Evolutionary conservation across 257 asterid species (phyloP), one percentile per base, ranked within the genome.

Genomic region (Hygrophila difformis): DNA sequence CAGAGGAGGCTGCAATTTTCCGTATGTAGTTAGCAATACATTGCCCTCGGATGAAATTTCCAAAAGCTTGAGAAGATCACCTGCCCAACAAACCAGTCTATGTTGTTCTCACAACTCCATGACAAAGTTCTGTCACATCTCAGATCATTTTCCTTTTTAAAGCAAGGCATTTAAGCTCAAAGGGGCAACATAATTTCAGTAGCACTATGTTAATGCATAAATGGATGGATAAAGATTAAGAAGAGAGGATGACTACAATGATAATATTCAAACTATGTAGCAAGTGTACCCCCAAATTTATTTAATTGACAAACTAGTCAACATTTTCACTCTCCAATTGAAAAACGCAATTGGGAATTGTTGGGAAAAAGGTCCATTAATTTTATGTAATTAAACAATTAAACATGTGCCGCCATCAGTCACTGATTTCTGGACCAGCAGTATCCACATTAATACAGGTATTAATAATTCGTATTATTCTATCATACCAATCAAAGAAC

Each of bases 1-100:
- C 56, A 86, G 71, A 44, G 96, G 96, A 36, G 96, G 94, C 69
- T 63, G 84, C 63, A 86, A 54, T 68, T 76, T 82, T 3, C 96
- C 96, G 65, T 86, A 79, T 9, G 93, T 77, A 53, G 96, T 82
- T 49, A 55, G 72, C 75, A 86, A 56, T 53, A 59, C 54, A 44
- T 47, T 64, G 50, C 69, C 84, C 60, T 73, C 79, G 2, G 69
- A 65, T 54, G 96, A 68, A 61, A 69, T 47, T 64, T 81, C 87
- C 78, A 85, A 63, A 60, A 85, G 94, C 74, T 74, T 78, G 67
- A 85, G 82, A 57, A 85, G 63, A 71, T 74, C 76, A 67, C 83
- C 96, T 82, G 82, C 47, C 59, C 16, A 19, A 70, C 23, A 44
- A 56, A 63, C 21, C 39, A 50, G 38, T 40, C 18, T 9, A 56